Conservation (phyloP, 331 rosid genomes). For the Quercus lobata region DNA sequence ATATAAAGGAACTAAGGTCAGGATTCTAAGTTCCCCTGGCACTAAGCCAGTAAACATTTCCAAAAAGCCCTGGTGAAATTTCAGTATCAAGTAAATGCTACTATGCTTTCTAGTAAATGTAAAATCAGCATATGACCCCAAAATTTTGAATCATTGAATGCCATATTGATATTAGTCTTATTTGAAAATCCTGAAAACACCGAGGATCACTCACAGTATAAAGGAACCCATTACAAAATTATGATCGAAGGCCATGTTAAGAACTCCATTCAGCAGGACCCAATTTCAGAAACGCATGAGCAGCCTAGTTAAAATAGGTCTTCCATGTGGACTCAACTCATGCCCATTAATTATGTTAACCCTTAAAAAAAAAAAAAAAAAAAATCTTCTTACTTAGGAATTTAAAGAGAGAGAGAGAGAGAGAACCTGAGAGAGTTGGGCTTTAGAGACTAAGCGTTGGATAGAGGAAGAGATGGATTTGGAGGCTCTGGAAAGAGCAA, state of each 20-base stretch:
- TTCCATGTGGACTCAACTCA: too few relatives aligned
- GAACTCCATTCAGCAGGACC: background rate
- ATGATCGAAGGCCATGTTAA: background rate
- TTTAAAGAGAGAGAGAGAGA: background rate
- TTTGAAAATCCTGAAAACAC: background rate
- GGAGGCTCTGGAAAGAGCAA: slow-evolving; percentile 54
- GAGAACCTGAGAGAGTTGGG: slow-evolving; percentile 29
- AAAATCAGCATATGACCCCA: too few relatives aligned
- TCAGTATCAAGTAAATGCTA: background rate
- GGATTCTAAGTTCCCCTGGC: background rate
- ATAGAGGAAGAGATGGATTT: slow-evolving; percentile 52
- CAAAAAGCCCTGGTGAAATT: background rate
- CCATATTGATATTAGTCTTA: background rate
- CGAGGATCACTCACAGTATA: background rate
- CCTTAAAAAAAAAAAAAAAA: too few relatives aligned
- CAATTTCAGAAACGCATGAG: background rate
- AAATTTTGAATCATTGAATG: background rate
- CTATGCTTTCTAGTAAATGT: background rate
- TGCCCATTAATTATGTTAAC: too few relatives aligned
- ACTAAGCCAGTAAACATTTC: background rate
- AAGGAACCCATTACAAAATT: too few relatives aligned
- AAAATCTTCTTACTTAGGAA: too few relatives aligned
- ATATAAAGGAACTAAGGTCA: background rate
- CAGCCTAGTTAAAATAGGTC: too few relatives aligned
- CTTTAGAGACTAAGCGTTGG: slow-evolving; percentile 51